Evolutionary conservation across 441 rosid species (phyloP), one percentile per base, ranked within the genome.

Genomic region (Kokia cookei): DNA sequence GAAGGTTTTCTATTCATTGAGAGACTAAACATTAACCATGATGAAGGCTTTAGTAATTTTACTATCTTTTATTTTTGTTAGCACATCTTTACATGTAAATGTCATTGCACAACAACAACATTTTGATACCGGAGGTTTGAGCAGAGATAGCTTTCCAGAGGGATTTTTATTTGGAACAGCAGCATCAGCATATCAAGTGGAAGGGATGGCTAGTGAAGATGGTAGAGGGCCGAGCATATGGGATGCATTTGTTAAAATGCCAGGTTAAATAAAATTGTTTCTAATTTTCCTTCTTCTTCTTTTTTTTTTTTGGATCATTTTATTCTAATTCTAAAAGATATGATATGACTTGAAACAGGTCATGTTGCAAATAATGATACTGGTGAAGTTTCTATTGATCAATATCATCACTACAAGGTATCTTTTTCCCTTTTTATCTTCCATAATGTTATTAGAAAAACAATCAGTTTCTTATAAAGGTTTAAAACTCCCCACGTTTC

Each of bases 161-260:
- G 82, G 80, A 5, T 84, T 84, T 72, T 45, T 79, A 19, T 81
- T 77, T 29, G 85, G 87, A 7, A 77, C 85, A 3, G 80, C 80
- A 1, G 68, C 85, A 2, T 81, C 85, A 0, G 85, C 85, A 0
- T 84, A 77, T 54, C 87, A 84, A 71, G 85, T 79, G 12, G 83
- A 84, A 78, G 85, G 87, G 42, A 82, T 77, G 83, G 79, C 83
- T 17, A 35, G 65, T 51, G 63, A 75, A 14, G 87, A 73, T 12
- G 85, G 87, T n/a, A 76, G 80, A 27, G 87, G 85, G 1, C 87
- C 83, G 48, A 75, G 83, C 74, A 81, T 84, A 51, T 84, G 85
- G 87, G 87, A 84, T 63, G 80, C 4, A 53, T 82, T 69, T 55
- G 75, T 78, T 12, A 75, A 75, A 29, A 40, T 6, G 24, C 83